Evolutionary conservation across 2,329 filamentous ascomycete genomes (phyloP).

Genomic region (Pseudogymnoascus sp.): DNA sequence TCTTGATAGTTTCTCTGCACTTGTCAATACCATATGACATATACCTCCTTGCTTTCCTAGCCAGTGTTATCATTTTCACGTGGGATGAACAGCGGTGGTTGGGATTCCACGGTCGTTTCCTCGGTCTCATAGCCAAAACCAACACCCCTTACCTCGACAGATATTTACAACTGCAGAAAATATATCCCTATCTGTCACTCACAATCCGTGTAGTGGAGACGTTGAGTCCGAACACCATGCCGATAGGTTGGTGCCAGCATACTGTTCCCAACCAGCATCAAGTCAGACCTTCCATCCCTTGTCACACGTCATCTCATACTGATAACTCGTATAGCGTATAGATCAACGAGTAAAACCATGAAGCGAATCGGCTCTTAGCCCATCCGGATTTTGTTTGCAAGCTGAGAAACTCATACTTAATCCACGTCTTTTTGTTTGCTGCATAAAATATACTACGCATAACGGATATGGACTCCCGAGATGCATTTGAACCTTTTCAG

Average conservation of each 20-base stretch:
- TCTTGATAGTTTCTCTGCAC: not conserved
- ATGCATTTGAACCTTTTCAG: not conserved
- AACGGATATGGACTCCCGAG: not conserved
- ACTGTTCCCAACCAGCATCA: not conserved
- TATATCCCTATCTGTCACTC: not conserved
- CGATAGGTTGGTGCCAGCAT: not conserved
- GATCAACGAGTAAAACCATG: not conserved
- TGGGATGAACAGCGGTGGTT: not conserved
- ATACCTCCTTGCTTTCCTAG: not conserved
- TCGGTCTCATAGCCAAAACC: not conserved
- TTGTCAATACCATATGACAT: not conserved
- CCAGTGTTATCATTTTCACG: not conserved
- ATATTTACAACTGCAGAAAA: not conserved
- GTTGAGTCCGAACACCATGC: not conserved
- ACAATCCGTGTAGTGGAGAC: not conserved
- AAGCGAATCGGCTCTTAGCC: not conserved
- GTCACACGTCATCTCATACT: not conserved
- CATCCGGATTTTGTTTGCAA: not conserved
- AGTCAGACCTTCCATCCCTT: not conserved
- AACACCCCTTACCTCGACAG: not conserved
- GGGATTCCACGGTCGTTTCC: not conserved
- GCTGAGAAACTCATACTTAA: not conserved
- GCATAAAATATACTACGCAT: not conserved
- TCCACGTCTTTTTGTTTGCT: not conserved
- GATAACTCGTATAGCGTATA: not conserved